Evolutionary conservation across 1,284 basidiomycete genomes (phyloP).

Genomic region (Austropuccinia psidii): DNA sequence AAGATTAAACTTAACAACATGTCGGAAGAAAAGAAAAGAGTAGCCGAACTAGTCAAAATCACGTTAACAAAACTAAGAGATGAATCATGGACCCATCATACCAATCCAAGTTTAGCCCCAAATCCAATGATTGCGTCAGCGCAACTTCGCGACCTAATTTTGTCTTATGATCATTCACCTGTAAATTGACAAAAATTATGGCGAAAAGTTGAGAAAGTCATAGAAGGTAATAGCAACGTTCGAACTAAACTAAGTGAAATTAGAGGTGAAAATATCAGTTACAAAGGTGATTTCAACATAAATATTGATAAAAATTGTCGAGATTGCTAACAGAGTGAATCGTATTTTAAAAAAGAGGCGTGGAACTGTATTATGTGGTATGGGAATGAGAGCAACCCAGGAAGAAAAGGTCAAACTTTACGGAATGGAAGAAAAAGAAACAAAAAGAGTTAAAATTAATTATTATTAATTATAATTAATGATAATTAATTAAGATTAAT

Average conservation of each 20-base stretch:
- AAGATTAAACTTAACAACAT: slow-evolving; percentile 51
- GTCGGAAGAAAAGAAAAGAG: slow-evolving; percentile 61
- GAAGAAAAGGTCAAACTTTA: slow-evolving; percentile 40
- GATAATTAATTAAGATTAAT: too few species aligned
- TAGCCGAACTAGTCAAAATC: slow-evolving; percentile 67
- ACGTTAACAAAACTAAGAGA: slow-evolving; percentile 73
- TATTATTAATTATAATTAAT: too few species aligned
- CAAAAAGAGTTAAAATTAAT: too few species aligned
- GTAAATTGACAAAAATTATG: slow-evolving; percentile 65
- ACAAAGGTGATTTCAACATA: too few species aligned
- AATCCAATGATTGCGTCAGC: slow-evolving; percentile 69
- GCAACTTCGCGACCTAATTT: slow-evolving; percentile 80
- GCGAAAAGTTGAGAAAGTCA: slow-evolving; percentile 73
- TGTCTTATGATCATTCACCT: slow-evolving; percentile 72
- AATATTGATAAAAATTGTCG: slow-evolving; percentile 69
- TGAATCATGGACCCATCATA: slow-evolving; percentile 75
- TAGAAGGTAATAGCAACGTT: slow-evolving; percentile 92
- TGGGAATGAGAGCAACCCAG: slow-evolving; percentile 45
- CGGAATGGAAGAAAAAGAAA: slow-evolving; percentile 40
- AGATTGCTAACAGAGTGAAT: slow-evolving; percentile 66
- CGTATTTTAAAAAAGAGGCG: slow-evolving; percentile 60
- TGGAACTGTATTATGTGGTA: slow-evolving; percentile 63
- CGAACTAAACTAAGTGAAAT: slow-evolving; percentile 79
- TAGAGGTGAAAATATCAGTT: slow-evolving; percentile 60
- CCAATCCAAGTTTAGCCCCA: slow-evolving; percentile 69